phyloP scores from a whole-genome alignment of 306 rosid genomes.

The Malus sylvestris region DNA sequence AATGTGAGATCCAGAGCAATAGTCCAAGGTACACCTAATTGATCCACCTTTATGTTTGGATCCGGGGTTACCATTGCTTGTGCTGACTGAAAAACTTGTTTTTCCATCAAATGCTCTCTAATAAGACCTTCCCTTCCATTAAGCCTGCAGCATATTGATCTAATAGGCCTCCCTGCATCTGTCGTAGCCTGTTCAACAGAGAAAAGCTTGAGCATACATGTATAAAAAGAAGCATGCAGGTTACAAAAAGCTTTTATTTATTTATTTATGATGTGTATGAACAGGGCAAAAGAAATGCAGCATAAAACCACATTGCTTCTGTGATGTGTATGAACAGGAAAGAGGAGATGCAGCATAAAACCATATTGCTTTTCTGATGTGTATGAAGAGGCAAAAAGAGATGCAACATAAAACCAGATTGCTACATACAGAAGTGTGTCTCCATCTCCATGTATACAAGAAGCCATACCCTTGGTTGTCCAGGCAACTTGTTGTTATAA shows the following conservation, averaged over 20 bases:
- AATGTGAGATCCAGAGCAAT: conserved; percentile 93
- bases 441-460: neutral
- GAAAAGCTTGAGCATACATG: neutral
- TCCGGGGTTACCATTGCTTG: conserved; percentile 94
- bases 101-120: conserved; percentile 95
- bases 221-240: too few relatives aligned
- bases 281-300: too few relatives aligned
- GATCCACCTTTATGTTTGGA: conserved; percentile 85
- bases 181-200: conserved; percentile 62
- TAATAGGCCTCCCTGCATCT: conserved; percentile 93
- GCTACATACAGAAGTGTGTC: neutral
- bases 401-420: neutral
- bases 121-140: conserved; percentile 98
- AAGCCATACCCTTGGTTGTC: conserved; percentile 73
- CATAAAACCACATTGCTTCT: too few relatives aligned
- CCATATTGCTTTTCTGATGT: too few relatives aligned
- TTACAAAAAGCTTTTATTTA: too few relatives aligned
- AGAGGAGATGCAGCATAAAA: too few relatives aligned
- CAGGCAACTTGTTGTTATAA: conserved; percentile 92
- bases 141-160: conserved; percentile 96
- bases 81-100: conserved; percentile 93
- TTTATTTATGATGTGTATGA: too few relatives aligned
- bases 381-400: neutral
- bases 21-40: conserved; percentile 97
- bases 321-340: too few relatives aligned